These are phyloP conservation scores for Aspergillus sp. DNA, from an alignment of 2,329 filamentous ascomycete genomes.

Conservation along the genomic window DNA sequence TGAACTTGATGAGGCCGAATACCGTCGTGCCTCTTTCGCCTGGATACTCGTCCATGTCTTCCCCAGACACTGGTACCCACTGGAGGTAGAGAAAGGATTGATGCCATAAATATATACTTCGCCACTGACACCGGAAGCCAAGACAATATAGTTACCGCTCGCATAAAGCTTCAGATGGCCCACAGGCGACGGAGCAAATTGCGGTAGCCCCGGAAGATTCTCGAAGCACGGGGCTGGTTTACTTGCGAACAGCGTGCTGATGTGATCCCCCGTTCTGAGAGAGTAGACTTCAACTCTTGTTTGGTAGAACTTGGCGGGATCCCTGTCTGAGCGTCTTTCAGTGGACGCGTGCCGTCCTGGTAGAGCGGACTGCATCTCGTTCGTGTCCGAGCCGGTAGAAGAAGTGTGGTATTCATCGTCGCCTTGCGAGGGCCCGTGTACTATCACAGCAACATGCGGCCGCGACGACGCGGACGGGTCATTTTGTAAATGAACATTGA, in stretches of 20 bases:
- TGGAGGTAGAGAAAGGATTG: conserved; percentile 11
- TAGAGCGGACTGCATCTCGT: conserved; percentile 22
- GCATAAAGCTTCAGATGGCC: conserved; percentile 67
- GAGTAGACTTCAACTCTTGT: conserved; percentile 87
- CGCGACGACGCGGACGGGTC: conserved; percentile 48
- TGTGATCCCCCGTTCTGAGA: conserved; percentile 59
- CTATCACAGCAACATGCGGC: conserved; percentile 67
- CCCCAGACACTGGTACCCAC: conserved; percentile 58
- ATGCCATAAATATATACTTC: conserved; percentile 71
- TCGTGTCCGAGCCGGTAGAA: conserved; percentile 25
- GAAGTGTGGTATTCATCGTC: conserved; percentile 27
- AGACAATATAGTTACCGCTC: conserved; percentile 59
- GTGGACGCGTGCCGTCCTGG: conserved; percentile 13
- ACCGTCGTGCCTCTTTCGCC: conserved; percentile 34
- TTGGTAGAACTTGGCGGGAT: conserved; percentile 50
- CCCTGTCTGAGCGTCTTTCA: conserved; percentile 16
- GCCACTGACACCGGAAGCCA: conserved; percentile 74
- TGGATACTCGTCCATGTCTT: conserved; percentile 90
- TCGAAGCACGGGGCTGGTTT: conserved; percentile 51
- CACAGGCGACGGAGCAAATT: conserved; percentile 58
- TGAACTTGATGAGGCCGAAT: conserved; percentile 38
- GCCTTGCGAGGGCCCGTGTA: conserved; percentile 64
- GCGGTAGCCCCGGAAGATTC: conserved; percentile 50
- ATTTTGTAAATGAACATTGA: conserved; percentile 55
- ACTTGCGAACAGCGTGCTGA: conserved; percentile 67